Base-by-base conservation (phyloP, 2,329 filamentous ascomycete species). In the Colletotrichum abscissum region DNA sequence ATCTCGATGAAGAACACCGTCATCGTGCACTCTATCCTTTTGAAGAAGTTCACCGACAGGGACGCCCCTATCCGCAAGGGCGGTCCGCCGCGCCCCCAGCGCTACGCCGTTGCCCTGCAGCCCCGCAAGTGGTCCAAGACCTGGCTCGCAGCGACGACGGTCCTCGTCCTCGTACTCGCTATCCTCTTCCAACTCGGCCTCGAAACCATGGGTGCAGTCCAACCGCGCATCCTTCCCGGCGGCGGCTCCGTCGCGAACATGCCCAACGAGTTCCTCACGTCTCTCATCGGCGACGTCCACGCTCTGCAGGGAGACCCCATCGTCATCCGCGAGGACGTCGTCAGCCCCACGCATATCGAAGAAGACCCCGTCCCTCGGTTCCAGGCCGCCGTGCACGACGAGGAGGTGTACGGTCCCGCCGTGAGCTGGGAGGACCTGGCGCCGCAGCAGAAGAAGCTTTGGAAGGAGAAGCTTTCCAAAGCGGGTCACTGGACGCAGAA, bases 1-100 rank as follows among this genome's bases (percentile, higher is more conserved):
- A 93, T 94, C 54, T 95, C 93, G 62, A 91, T 97, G 77, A 92
- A 91, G 73, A 95, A 95, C 80, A 94, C 92, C 0, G 90, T 95
- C 54, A 91, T 93, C 35, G 92, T 97, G 30, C 94, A 97, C 82
- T 93, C 91, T 52, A 91, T 98, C 75, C 92, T 94, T 0, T 88
- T 98, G 60, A 86, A 84, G 75, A 85, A 84, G 73, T 77, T 83
- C 54, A 73, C 84, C 63, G 82, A 86, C 76, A 81, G 81, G 69
- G 75, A 81, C 16, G 46, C 75, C 19, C 78, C 81, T 8, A 74
- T 81, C 55, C 80, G 79, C 69, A 80, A 80, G 64, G 83, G 81
- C 68, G 81, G 78, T 0, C 81, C 83, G 16, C 84, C 89, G 0
- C 85, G 84, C n/a, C 83, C 86, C 14, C 86, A 89, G 11, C 93